Base-by-base conservation (phyloP, 2,329 filamentous ascomycete genomes). In the Pestalotiopsis sp. region DNA sequence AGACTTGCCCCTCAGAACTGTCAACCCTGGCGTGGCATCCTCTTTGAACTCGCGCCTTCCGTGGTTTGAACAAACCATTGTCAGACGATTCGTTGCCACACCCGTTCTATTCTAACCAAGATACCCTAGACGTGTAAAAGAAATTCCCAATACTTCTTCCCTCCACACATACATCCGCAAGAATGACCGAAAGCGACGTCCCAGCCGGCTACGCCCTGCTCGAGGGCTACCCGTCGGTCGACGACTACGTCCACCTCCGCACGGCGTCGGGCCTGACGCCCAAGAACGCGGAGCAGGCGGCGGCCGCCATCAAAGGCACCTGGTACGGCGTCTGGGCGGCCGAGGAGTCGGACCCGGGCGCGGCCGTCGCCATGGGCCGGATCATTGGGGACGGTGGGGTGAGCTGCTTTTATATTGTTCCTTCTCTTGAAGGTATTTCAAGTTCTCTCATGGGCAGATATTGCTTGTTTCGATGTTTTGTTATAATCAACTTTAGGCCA, bases 281-380 rank as follows among this genome's bases (percentile, higher is more conserved):
- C 3, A 78, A 78, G 66, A 82, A 76, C 1, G 68, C 74, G 6
- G 76, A 78, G 2, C 81, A 84, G 70, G 82, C 79, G 1, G 69
- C 72, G 3, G 76, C 76, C 3, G 76, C 80, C 3, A 60, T 80
- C 3, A 68, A 71, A 1, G 80, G 82, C 4, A 81, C 79, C 73
- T 84, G 83, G 81, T 81, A 81, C 68, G 80, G 81, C n/a, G 82
- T 79, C 63, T 80, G 81, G 72, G 72, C 83, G 65, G 76, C 75
- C 2, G 77, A 78, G 69, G 69, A 72, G 4, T 64, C 67, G n/a
- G 45, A 66, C 4, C 67, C 72, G 3, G 52, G 67, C 9, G 71
- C 68, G n/a, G 67, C 73, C 0, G 78, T 87, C 5, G 85, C 77
- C 0, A 87, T 87, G 85, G 85, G 84, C 63, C 81, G 85, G 23